These are phyloP conservation scores for Ehretia macrophylla DNA, from an alignment of 257 asterid genomes.

Conservation along the genomic window DNA sequence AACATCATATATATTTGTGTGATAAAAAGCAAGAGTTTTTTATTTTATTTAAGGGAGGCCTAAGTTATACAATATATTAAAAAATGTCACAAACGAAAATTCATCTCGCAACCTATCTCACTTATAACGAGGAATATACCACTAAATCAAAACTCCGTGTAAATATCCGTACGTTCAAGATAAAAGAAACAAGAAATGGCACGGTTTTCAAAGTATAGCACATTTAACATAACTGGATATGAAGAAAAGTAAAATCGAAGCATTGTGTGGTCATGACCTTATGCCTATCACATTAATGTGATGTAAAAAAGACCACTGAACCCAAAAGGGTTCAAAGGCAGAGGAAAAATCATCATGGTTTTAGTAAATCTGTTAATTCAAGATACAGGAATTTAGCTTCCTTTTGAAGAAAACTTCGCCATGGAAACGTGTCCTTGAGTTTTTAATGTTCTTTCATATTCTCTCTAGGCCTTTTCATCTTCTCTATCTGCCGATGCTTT, in stretches of 20 bases:
- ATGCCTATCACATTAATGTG: slow-evolving; percentile 14
- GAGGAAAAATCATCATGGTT: slow-evolving; percentile 14
- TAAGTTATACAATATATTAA: too few relatives aligned
- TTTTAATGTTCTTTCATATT: slow-evolving; percentile 26
- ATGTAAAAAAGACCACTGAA: slow-evolving; percentile 25
- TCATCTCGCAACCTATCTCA: too few relatives aligned
- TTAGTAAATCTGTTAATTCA: slow-evolving; percentile 23
- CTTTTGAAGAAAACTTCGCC: slow-evolving; percentile 17
- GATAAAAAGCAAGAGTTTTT: too few relatives aligned
- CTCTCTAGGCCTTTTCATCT: slow-evolving; percentile 18
- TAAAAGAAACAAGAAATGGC: too few relatives aligned
- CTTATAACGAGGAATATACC: too few relatives aligned
- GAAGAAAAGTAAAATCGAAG: not conserved
- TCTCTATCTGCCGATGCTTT: slow-evolving; percentile 19
- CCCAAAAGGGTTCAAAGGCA: not conserved
- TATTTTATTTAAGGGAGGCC: too few relatives aligned
- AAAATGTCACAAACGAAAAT: too few relatives aligned
- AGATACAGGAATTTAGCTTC: slow-evolving; percentile 16
- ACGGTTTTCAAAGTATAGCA: not conserved
- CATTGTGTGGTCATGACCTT: slow-evolving; percentile 13
- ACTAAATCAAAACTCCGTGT: too few relatives aligned
- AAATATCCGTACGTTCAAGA: too few relatives aligned
- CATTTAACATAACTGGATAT: not conserved
- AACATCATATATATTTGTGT: too few relatives aligned
- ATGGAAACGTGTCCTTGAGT: slow-evolving; percentile 26